Conservation (phyloP, 495 filamentous ascomycete genomes). For the Penicillium cosmopolitanum region DNA sequence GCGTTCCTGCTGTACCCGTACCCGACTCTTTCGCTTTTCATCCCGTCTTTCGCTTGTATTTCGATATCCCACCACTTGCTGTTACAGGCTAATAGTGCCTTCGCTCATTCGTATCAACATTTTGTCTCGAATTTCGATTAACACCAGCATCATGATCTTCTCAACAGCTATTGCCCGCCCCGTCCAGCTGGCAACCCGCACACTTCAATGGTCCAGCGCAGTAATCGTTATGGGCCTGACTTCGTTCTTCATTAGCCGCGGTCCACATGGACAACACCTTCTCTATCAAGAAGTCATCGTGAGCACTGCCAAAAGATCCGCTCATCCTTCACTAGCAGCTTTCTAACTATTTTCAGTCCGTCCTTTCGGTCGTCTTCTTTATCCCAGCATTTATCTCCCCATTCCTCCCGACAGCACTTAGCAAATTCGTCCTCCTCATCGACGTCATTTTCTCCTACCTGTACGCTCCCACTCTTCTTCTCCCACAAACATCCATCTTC, state of each 20-base stretch:
- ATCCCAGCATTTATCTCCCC: slow-evolving; percentile 58
- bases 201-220: slow-evolving; percentile 56
- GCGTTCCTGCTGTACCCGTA: neutral
- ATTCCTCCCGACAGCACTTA: slow-evolving; percentile 44
- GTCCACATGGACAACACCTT: slow-evolving; percentile 45
- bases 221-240: slow-evolving; percentile 65
- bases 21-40: neutral
- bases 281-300: slow-evolving; percentile 63
- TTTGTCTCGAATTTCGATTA: neutral
- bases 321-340: neutral
- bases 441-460: slow-evolving; percentile 67
- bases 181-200: slow-evolving; percentile 38
- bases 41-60: neutral
- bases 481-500: neutral
- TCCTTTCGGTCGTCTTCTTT: slow-evolving; percentile 61
- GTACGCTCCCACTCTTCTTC: slow-evolving; percentile 29
- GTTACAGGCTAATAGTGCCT: neutral
- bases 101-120: neutral
- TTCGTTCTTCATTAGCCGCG: slow-evolving; percentile 55
- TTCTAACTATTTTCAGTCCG: slow-evolving; percentile 40
- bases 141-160: slow-evolving; percentile 31
- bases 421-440: slow-evolving; percentile 53
- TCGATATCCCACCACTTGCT: neutral
- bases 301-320: slow-evolving; percentile 19
- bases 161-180: slow-evolving; percentile 38